phyloP scores from a whole-genome alignment of 768 basidiomycete genomes.

The Hemileccinum rubropunctum region DNA sequence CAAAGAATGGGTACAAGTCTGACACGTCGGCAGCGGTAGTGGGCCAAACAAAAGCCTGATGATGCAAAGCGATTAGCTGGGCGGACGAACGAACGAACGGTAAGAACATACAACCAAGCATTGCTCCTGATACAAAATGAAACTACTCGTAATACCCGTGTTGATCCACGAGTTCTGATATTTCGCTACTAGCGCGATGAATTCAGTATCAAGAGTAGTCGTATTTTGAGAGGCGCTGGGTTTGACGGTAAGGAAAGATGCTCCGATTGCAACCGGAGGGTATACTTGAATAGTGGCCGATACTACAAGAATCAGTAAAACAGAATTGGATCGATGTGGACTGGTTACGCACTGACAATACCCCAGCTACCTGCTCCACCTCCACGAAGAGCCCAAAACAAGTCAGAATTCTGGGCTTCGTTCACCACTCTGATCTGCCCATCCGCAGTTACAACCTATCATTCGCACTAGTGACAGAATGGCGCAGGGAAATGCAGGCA shows the following conservation, averaged over 20 bases:
- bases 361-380: slow-evolving; percentile 53
- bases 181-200: slow-evolving; percentile 16
- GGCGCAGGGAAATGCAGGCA: neutral
- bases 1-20: slow-evolving; percentile 15
- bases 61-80: neutral
- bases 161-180: slow-evolving; percentile 15
- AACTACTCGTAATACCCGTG: slow-evolving; percentile 9
- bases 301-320: slow-evolving; percentile 5
- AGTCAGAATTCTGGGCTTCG: slow-evolving; percentile 38
- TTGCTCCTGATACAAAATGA: neutral
- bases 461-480: neutral
- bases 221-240: slow-evolving; percentile 10
- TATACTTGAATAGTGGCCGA: slow-evolving; percentile 16
- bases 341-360: slow-evolving; percentile 34
- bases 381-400: slow-evolving; percentile 56
- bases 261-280: slow-evolving; percentile 11
- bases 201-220: slow-evolving; percentile 14
- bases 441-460: slow-evolving; percentile 38
- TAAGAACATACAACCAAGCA: slow-evolving; percentile 11
- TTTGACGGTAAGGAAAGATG: slow-evolving; percentile 9
- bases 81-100: neutral
- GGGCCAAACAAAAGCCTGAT: slow-evolving; percentile 17
- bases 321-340: no score
- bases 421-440: slow-evolving; percentile 42
- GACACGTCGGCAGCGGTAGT: neutral